A percentile compares a stretch with the other conserved stretches of the same genome.
phyloP scores from a whole-genome alignment of 1,284 basidiomycete genomes.

The Cutaneotrichosporon arboriforme region DNA sequence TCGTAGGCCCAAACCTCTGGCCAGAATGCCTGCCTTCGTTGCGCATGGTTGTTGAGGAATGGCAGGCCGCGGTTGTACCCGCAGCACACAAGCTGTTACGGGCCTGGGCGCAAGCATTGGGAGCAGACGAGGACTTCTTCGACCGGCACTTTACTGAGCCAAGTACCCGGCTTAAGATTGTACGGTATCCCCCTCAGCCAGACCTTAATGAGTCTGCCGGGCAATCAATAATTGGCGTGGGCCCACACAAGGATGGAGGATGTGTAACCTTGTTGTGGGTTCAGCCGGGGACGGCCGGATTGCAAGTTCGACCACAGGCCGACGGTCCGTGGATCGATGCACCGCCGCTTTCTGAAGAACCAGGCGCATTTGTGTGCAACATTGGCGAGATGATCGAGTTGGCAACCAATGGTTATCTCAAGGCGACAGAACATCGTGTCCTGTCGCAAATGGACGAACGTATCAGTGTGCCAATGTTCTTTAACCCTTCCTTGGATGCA shows the following conservation, averaged over 20 bases:
- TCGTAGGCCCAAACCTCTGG: constrained; percentile 18
- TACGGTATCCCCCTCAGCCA: constrained; percentile 10
- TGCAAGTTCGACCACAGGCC: constrained; percentile 8
- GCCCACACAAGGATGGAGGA: constrained; percentile 18
- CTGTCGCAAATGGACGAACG: constrained; percentile 6
- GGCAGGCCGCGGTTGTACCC: constrained; percentile 7
- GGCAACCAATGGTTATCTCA: constrained; percentile 16
- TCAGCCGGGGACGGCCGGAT: constrained; percentile 6
- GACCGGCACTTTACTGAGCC: constrained; percentile 14
- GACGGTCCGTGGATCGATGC: constrained; percentile 67
- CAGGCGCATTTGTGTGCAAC: constrained; percentile 64
- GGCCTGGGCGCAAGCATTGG: constrained; percentile 14
- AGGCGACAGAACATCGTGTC: constrained; percentile 16
- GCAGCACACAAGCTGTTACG: constrained; percentile 15
- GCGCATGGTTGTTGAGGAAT: constrained; percentile 9
- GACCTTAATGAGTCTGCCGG: neutral
- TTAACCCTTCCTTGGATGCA: constrained; percentile 17
- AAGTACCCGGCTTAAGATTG: constrained; percentile 17
- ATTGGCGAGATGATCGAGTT: constrained; percentile 56
- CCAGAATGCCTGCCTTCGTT: constrained; percentile 6
- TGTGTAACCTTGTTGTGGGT: constrained; percentile 17
- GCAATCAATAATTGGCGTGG: constrained; percentile 18
- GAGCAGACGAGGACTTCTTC: constrained; percentile 15
- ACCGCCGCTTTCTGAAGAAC: constrained; percentile 54
- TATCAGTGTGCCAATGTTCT: constrained; percentile 16